phyloP scores from a whole-genome alignment of 352 stramenopile species.

The Phytophthora sp. region DNA sequence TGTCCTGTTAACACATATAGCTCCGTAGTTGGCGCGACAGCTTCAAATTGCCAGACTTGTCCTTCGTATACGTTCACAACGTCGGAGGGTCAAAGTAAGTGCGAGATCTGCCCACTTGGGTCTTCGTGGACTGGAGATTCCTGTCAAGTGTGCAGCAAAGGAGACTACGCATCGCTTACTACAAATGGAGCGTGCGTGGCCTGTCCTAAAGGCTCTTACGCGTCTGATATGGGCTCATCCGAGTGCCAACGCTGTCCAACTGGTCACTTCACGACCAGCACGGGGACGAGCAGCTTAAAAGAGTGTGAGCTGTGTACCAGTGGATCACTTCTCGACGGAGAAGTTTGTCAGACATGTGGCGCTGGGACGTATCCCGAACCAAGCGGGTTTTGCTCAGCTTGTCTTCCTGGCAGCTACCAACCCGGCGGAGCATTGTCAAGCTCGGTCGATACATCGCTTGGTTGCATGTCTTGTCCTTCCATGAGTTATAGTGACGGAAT shows the following conservation, averaged over 20 bases:
- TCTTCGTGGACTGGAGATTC: slow-evolving; percentile 27
- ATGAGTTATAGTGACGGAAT: slow-evolving; percentile 40
- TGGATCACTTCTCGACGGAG: slow-evolving; percentile 42
- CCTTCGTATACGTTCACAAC: slow-evolving; percentile 45
- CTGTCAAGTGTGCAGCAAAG: slow-evolving; percentile 48
- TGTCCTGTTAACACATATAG: slow-evolving; percentile 66
- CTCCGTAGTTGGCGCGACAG: slow-evolving; percentile 22
- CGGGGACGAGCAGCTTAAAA: slow-evolving; percentile 26
- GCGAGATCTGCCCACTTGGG: slow-evolving; percentile 35
- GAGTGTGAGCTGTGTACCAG: slow-evolving; percentile 46
- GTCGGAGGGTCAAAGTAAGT: slow-evolving; percentile 37
- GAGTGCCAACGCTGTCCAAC: slow-evolving; percentile 42
- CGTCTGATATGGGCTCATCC: slow-evolving; percentile 24
- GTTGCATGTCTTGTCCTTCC: slow-evolving; percentile 48
- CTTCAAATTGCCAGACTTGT: slow-evolving; percentile 42
- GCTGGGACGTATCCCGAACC: slow-evolving; percentile 36
- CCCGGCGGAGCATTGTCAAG: slow-evolving; percentile 9
- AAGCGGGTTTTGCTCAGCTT: slow-evolving; percentile 47
- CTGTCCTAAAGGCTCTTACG: slow-evolving; percentile 54
- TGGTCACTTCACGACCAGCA: slow-evolving; percentile 42
- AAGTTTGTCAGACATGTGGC: slow-evolving; percentile 31
- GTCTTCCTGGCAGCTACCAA: slow-evolving; percentile 51
- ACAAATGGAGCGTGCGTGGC: slow-evolving; percentile 46
- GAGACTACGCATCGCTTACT: slow-evolving; percentile 38
- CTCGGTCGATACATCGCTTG: slow-evolving; percentile 18